Evolutionary conservation across 345 rosid species (phyloP).

Genomic region (Stellera chamaejasme): DNA sequence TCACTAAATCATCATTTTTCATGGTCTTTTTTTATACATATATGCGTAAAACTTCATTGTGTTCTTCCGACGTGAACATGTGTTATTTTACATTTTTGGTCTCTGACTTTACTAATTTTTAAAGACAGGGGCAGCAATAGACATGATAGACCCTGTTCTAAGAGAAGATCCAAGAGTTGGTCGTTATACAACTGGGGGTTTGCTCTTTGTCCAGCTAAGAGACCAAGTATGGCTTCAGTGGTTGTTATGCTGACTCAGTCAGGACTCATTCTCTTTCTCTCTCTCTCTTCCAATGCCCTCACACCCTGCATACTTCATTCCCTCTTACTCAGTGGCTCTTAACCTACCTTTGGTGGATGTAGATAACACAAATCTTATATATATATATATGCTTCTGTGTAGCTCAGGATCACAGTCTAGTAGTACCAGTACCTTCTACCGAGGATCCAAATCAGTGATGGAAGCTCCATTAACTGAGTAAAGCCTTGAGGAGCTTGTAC

Average conservation of each 20-base stretch:
- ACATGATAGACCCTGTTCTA: constrained; percentile 2
- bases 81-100: too few relatives aligned
- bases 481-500: background rate
- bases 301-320: constrained; percentile 13
- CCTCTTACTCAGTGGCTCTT: background rate
- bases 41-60: too few relatives aligned
- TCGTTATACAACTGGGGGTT: constrained; percentile 19
- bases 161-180: background rate
- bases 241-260: constrained; percentile 2
- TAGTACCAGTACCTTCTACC: background rate
- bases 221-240: constrained; percentile 1
- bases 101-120: too few relatives aligned
- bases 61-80: too few relatives aligned
- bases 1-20: too few relatives aligned
- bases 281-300: too few relatives aligned
- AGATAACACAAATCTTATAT: too few relatives aligned
- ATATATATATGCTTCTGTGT: too few relatives aligned
- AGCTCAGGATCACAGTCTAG: too few relatives aligned
- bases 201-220: background rate
- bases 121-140: constrained; percentile 6
- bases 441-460: constrained; percentile 4
- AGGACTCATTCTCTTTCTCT: constrained; percentile 6
- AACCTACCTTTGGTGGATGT: too few relatives aligned
- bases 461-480: background rate
- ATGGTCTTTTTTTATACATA: too few relatives aligned